Evolutionary conservation across 805 yeast genomes (phyloP).

Genomic region (Candida maris): DNA sequence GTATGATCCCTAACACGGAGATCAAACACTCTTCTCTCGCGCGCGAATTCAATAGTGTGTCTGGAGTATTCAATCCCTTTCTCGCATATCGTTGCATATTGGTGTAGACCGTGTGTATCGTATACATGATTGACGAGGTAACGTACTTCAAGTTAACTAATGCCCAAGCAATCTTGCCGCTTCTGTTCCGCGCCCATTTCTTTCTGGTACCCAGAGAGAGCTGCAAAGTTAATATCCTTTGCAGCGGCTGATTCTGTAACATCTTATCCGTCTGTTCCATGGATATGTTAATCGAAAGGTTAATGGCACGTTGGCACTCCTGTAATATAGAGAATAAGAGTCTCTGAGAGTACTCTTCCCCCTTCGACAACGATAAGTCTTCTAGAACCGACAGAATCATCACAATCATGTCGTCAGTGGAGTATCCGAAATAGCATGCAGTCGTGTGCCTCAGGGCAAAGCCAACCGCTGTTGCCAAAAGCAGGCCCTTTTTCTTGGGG

Average conservation of each 20-base stretch:
- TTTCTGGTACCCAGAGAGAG: slow-evolving; percentile 53
- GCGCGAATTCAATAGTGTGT: slow-evolving; percentile 36
- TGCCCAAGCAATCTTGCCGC: slow-evolving; percentile 54
- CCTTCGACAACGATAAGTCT: slow-evolving; percentile 19
- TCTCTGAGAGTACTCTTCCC: slow-evolving; percentile 28
- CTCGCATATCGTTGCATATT: slow-evolving; percentile 59
- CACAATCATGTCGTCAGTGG: slow-evolving; percentile 66
- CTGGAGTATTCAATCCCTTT: slow-evolving; percentile 48
- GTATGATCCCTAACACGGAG: slow-evolving; percentile 68
- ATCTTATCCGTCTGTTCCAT: slow-evolving; percentile 75
- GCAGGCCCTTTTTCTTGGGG: slow-evolving; percentile 28
- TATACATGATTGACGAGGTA: slow-evolving; percentile 65
- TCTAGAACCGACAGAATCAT: slow-evolving; percentile 49
- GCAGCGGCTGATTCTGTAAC: slow-evolving; percentile 73
- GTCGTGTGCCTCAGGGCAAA: slow-evolving; percentile 65
- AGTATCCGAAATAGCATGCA: slow-evolving; percentile 63
- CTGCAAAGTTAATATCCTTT: slow-evolving; percentile 67
- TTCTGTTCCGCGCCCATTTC: slow-evolving; percentile 37
- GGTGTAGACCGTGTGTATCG: slow-evolving; percentile 56
- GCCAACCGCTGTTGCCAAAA: slow-evolving; percentile 49
- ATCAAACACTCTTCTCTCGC: slow-evolving; percentile 61
- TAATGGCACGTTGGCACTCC: slow-evolving; percentile 74
- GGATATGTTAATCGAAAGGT: slow-evolving; percentile 64
- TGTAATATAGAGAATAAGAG: slow-evolving; percentile 44
- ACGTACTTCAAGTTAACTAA: slow-evolving; percentile 66